These are phyloP conservation scores for Rasamsonia emersonii DNA, from an alignment of 2,329 filamentous ascomycete species.

Conservation along the genomic window DNA sequence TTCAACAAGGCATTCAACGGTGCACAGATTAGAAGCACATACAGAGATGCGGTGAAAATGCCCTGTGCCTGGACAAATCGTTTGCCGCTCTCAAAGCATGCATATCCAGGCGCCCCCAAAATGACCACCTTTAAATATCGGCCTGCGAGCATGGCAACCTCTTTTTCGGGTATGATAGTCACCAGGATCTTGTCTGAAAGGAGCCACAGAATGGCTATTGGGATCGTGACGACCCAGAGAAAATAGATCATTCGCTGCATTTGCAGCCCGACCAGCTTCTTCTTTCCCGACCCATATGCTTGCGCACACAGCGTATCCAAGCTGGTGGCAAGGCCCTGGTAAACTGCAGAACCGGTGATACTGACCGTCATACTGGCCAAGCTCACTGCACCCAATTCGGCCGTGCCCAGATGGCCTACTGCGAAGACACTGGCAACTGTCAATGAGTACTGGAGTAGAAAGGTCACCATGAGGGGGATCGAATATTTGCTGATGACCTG, in stretches of 20 bases:
- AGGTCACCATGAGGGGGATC: conserved; percentile 62
- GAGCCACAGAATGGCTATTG: conserved; percentile 64
- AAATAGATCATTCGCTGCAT: conserved; percentile 75
- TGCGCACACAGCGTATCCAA: conserved; percentile 90
- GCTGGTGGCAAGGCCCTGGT: conserved; percentile 79
- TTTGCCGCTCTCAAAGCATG: conserved; percentile 69
- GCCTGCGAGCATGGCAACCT: conserved; percentile 63
- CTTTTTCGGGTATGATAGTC: conserved; percentile 60
- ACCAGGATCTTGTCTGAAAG: conserved; percentile 58
- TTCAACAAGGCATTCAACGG: conserved; percentile 75
- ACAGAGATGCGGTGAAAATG: conserved; percentile 73
- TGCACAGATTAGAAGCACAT: conserved; percentile 72
- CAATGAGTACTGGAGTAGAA: conserved; percentile 72
- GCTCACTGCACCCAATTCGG: conserved; percentile 59
- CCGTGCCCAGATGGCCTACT: conserved; percentile 64
- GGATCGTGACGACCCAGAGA: conserved; percentile 61
- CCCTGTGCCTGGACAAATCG: conserved; percentile 84
- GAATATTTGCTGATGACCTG: conserved; percentile 70
- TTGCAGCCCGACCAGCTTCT: conserved; percentile 77
- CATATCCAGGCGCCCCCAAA: conserved; percentile 65
- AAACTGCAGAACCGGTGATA: conserved; percentile 68
- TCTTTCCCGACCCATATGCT: conserved; percentile 85
- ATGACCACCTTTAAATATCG: conserved; percentile 64
- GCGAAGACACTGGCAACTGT: conserved; percentile 76
- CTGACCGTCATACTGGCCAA: conserved; percentile 70